A percentile compares a stretch with the other conserved stretches of the same genome.
phyloP scores from a whole-genome alignment of 371 early-diverging fungal genomes.

The Syncephalastrum monosporum region DNA sequence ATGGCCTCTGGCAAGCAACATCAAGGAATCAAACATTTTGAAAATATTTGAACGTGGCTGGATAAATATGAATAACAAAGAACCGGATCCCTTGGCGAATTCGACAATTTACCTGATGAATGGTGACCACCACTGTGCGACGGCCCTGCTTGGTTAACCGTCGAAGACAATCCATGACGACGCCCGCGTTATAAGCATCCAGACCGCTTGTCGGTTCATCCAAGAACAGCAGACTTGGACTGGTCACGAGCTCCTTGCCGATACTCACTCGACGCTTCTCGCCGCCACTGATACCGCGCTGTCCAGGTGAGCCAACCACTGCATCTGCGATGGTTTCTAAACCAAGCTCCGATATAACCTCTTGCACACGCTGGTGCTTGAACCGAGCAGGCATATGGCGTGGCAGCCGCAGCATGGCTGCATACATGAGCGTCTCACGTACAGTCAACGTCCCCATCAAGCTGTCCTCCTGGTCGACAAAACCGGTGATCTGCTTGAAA shows the following conservation, averaged over 20 bases:
- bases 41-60: conserved; percentile 82
- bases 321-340: conserved; percentile 64
- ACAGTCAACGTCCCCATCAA: conserved; percentile 88
- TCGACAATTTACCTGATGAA: conserved; percentile 60
- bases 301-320: conserved; percentile 63
- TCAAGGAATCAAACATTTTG: conserved; percentile 75
- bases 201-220: conserved; percentile 92
- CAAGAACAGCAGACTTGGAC: conserved; percentile 81
- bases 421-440: conserved; percentile 85
- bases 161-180: conserved; percentile 74
- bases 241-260: conserved; percentile 85
- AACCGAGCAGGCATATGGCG: conserved; percentile 50
- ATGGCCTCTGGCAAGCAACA: conserved; percentile 72
- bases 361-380: conserved; percentile 59
- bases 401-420: conserved; percentile 81
- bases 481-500: conserved; percentile 73
- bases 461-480: conserved; percentile 91
- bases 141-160: conserved; percentile 59
- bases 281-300: conserved; percentile 89
- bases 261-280: conserved; percentile 94
- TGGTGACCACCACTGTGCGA: conserved; percentile 76
- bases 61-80: not conserved
- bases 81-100: not conserved
- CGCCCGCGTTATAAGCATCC: conserved; percentile 84
- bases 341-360: conserved; percentile 71